Conservation (phyloP, 2,329 filamentous ascomycete genomes). For the Ascochyta rabiei region DNA sequence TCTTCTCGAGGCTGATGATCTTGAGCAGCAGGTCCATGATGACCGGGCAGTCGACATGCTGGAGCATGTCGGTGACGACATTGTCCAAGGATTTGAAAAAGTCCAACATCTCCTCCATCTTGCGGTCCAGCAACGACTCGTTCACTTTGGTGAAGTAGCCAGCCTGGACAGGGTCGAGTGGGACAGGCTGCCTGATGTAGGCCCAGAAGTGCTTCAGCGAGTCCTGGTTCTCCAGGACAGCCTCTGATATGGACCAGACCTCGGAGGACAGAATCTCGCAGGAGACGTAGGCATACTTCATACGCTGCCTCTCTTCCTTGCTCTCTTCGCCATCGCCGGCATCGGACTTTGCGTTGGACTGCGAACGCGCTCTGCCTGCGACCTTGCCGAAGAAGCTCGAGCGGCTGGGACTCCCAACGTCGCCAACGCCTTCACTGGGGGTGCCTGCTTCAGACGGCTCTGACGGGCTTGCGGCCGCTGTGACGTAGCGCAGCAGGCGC, state of each 20-base stretch:
- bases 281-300: slow-evolving; percentile 91
- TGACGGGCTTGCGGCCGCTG: slow-evolving; percentile 74
- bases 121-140: slow-evolving; percentile 95
- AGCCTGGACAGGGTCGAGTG: slow-evolving; percentile 89
- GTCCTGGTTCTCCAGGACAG: slow-evolving; percentile 81
- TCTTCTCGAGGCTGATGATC: slow-evolving; percentile 94
- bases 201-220: slow-evolving; percentile 87
- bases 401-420: slow-evolving; percentile 37
- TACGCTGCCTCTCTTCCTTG: slow-evolving; percentile 85
- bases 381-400: slow-evolving; percentile 56
- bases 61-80: slow-evolving; percentile 82
- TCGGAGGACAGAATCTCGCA: slow-evolving; percentile 94
- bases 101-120: slow-evolving; percentile 95
- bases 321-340: slow-evolving; percentile 61
- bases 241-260: slow-evolving; percentile 95
- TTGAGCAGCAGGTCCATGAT: slow-evolving; percentile 97
- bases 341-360: slow-evolving; percentile 51
- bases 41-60: slow-evolving; percentile 96
- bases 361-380: slow-evolving; percentile 50
- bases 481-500: slow-evolving; percentile 87
- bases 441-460: slow-evolving; percentile 41
- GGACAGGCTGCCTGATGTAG: slow-evolving; percentile 82
- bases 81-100: slow-evolving; percentile 84
- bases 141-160: slow-evolving; percentile 99
- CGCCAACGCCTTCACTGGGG: slow-evolving; percentile 54